Evolutionary conservation across 2,329 filamentous ascomycete genomes (phyloP), one percentile per base, ranked within the genome.

Genomic region (Ophiobolus disseminans): DNA sequence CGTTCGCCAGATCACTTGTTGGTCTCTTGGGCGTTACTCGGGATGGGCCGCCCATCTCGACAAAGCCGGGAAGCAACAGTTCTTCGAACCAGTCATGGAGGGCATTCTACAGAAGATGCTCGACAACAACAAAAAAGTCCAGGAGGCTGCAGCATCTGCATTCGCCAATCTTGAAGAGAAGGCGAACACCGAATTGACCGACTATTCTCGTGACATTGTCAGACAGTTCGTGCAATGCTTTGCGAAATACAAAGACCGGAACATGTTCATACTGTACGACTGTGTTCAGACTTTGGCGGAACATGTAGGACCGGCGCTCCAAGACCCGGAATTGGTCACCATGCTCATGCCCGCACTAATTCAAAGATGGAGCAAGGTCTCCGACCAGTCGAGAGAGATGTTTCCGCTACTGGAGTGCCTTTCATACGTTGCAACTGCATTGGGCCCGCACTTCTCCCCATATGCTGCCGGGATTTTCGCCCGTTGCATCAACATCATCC

Each of bases 211-310:
- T 21, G 90, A 92, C 20, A 97, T 99, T 63, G 85, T 97, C 43
- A 87, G 87, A 53, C 94, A 97, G 70, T 97, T 93, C 66, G 91
- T 97, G 42, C 81, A 83, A 52, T 99, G 94, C 74, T 99, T 99
- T 75, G 83, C 81, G 43, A 91, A 89, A 75, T 99, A 97, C 84
- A 97, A 99, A 81, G 93, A 97, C 74, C 88, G 91, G 66, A 99
- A 99, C 77, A 97, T 97, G 86, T 97, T 95, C 77, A 95, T 97
- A 45, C 84, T 99, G 25, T 99, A 99, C 77, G 94, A 99, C 76
- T 97, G 94, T 73, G 90, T 99, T 25, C 94, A 99, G 76, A 99
- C 94, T 0, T 80, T 99, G 48, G 94, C 94, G 3, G 94, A 99
- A 73, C 88, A 91, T 66, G 88, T 97, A 45, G 91, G 91, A 9